Percentiles rank a stretch among this genome's conserved stretches.
phyloP scores from a whole-genome alignment of 306 rosid genomes.

The Lathyrus sativus region DNA sequence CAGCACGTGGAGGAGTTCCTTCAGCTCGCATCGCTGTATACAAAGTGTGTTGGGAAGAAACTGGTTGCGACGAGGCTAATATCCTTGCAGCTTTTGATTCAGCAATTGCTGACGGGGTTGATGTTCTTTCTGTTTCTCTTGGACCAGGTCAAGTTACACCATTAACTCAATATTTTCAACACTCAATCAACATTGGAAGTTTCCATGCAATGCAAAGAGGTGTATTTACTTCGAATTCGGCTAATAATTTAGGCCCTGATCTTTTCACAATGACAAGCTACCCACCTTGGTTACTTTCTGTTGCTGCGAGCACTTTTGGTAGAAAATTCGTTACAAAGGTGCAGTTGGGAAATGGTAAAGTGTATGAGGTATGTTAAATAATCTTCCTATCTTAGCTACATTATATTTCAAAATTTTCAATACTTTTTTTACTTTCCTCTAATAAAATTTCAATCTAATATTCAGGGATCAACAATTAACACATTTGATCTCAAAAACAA shows the following conservation, averaged over 20 bases:
- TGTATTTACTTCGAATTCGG: conserved; percentile 49
- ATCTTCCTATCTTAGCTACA: no score
- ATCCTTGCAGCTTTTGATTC: conserved; percentile 50
- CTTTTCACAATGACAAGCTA: conserved; percentile 20
- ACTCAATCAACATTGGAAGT: conserved; percentile 47
- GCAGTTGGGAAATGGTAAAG: conserved; percentile 40
- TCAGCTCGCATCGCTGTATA: conserved; percentile 44
- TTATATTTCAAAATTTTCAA: no score
- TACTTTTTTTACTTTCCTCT: no score
- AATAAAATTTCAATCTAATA: no score
- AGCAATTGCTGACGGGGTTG: conserved; percentile 61
- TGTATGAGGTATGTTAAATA: conserved; percentile 40
- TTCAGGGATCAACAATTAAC: conserved; percentile 56
- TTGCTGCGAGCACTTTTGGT: conserved; percentile 54
- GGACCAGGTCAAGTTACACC: neutral
- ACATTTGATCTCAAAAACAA: conserved; percentile 41
- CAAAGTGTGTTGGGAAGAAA: conserved; percentile 26
- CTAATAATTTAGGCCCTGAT: conserved; percentile 44
- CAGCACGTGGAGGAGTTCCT: conserved; percentile 47
- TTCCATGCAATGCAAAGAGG: conserved; percentile 61
- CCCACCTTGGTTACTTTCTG: conserved; percentile 62
- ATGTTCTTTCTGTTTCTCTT: conserved; percentile 44
- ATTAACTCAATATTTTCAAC: conserved; percentile 26
- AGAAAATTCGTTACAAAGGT: conserved; percentile 46
- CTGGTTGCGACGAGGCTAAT: conserved; percentile 2